Conservation (phyloP, 345 rosid genomes). For the Raphanus raphanistrum region DNA sequence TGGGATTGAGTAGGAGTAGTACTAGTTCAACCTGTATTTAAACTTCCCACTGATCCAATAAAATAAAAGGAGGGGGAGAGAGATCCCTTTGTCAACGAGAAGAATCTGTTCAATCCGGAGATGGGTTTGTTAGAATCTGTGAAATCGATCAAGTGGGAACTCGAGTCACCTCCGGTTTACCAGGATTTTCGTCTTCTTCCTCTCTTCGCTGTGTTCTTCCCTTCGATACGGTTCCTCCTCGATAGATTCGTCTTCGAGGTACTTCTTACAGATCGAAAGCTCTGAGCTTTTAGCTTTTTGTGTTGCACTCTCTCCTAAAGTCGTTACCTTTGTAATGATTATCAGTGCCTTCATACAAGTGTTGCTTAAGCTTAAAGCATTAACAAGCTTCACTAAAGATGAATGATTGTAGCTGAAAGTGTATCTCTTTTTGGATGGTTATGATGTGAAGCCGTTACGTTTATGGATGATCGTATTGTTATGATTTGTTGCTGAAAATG, state of each 20-base stretch:
- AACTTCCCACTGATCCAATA: not conserved
- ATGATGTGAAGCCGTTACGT: not conserved
- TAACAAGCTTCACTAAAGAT: not conserved
- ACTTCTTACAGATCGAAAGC: not conserved
- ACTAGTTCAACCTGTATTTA: conserved; percentile 6
- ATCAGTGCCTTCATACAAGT: not conserved
- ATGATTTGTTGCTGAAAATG: conserved; percentile 5
- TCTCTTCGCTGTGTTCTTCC: conserved; percentile 69
- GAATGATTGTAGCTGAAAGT: conserved; percentile 13
- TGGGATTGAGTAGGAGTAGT: not conserved
- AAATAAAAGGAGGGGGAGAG: not conserved
- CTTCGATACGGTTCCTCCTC: conserved; percentile 73
- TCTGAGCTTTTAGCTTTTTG: not conserved
- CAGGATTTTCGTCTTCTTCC: conserved; percentile 74
- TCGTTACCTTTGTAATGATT: not conserved
- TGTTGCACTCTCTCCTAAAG: not conserved
- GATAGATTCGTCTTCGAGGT: conserved; percentile 93
- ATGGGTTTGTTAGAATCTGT: conserved; percentile 56
- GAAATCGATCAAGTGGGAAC: conserved; percentile 62
- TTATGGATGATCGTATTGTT: not conserved
- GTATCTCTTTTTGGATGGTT: conserved; percentile 4
- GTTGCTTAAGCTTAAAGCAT: conserved; percentile 1
- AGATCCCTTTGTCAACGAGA: too few relatives aligned
- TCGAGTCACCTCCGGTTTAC: conserved; percentile 71
- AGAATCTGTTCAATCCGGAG: not conserved